These are phyloP conservation scores for Aspergillus fructus DNA, from an alignment of 2,329 filamentous ascomycete genomes.

Conservation along the genomic window DNA sequence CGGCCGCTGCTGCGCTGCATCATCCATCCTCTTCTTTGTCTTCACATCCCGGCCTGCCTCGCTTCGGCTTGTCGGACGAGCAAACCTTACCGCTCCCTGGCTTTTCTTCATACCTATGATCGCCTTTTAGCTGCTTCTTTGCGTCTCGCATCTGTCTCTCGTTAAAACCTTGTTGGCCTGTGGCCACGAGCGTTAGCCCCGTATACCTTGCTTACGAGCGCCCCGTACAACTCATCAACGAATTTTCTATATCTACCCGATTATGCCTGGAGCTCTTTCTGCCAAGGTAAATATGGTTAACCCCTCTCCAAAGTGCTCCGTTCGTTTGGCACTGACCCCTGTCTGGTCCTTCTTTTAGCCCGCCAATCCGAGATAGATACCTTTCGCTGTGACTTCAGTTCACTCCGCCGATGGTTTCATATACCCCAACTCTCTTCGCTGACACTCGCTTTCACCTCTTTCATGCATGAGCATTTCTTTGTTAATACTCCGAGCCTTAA, in stretches of 20 bases:
- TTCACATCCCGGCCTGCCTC: constrained; percentile 3
- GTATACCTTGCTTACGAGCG: not conserved
- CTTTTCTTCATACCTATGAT: not conserved
- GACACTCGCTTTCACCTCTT: constrained; percentile 7
- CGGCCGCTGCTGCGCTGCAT: constrained; percentile 1
- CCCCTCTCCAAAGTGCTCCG: constrained; percentile 3
- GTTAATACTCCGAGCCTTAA: not conserved
- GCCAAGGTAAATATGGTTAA: constrained; percentile 9
- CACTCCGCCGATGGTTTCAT: constrained; percentile 1
- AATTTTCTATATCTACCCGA: not conserved
- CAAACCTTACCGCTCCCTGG: not conserved
- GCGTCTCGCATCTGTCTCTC: constrained; percentile 6
- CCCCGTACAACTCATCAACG: constrained; percentile 5
- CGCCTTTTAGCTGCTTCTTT: not conserved
- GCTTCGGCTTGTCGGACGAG: constrained; percentile 1
- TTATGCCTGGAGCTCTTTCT: constrained; percentile 4
- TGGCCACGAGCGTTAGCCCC: not conserved
- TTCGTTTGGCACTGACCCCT: constrained; percentile 8
- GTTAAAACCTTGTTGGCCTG: constrained; percentile 2
- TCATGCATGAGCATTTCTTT: constrained; percentile 2
- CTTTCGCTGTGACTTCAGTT: not conserved
- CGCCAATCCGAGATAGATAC: constrained; percentile 12
- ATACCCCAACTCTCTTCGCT: constrained; percentile 2
- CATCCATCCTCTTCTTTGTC: constrained; percentile 2
- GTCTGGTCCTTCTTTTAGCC: constrained; percentile 13